Conservation (phyloP, 306 rosid genomes). For the Citrullus colocynthis region DNA sequence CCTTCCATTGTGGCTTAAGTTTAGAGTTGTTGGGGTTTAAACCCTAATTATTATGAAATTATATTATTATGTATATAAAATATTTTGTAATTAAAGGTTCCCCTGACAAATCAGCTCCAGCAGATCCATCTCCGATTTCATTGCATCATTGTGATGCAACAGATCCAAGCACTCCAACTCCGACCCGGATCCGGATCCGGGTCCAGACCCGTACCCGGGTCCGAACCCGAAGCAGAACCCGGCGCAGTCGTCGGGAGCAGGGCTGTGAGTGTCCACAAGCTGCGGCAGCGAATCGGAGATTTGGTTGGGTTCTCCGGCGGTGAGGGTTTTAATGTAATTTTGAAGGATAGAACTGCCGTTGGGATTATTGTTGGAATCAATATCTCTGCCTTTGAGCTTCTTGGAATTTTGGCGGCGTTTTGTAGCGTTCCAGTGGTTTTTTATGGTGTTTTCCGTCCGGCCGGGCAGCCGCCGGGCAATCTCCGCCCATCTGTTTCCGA, state of each 20-base stretch:
- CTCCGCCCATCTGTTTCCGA: conserved; percentile 75
- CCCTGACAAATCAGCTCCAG: conserved; percentile 21
- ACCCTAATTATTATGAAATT: background rate
- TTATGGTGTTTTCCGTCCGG: conserved; percentile 53
- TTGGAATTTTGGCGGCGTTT: conserved; percentile 38
- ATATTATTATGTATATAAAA: background rate
- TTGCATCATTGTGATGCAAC: conserved; percentile 7
- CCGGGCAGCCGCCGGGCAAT: conserved; percentile 48
- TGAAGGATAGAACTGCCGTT: conserved; percentile 19
- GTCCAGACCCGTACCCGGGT: background rate
- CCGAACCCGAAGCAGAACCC: background rate
- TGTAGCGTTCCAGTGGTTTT: conserved; percentile 73
- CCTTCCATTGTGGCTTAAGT: background rate
- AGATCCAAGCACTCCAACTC: conserved; percentile 12
- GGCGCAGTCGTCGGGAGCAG: background rate
- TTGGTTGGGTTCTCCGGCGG: background rate
- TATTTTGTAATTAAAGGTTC: background rate
- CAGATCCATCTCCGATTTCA: conserved; percentile 29
- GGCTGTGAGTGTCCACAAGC: background rate
- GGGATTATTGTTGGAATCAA: background rate
- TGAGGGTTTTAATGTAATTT: conserved; percentile 33
- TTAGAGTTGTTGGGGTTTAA: background rate
- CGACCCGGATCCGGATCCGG: conserved; percentile 6
- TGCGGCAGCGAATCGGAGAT: background rate
- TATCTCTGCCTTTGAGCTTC: conserved; percentile 14